Evolutionary conservation across 768 basidiomycete genomes (phyloP).

Genomic region (Chlorophyllum brunneum): DNA sequence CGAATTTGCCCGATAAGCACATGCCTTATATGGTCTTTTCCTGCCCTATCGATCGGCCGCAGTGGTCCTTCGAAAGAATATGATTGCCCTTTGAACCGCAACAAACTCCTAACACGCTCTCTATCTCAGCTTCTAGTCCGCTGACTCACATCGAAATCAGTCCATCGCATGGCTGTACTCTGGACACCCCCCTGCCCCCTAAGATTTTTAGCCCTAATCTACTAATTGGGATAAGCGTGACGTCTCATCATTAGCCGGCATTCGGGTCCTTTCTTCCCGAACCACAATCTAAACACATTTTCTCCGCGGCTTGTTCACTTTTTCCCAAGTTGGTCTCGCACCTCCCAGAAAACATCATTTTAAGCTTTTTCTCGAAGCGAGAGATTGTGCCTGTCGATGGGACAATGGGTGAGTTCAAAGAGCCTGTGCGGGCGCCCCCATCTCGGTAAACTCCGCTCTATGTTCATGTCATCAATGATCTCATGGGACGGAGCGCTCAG

Average conservation of each 20-base stretch:
- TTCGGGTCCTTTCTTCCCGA: neutral
- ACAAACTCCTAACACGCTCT: too few relatives aligned
- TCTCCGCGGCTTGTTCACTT: neutral
- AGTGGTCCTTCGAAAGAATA: neutral
- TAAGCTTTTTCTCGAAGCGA: too few relatives aligned
- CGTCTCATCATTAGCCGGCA: neutral
- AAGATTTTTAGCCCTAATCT: neutral
- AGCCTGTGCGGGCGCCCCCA: too few relatives aligned
- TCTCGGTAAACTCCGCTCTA: neutral
- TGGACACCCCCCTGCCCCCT: neutral
- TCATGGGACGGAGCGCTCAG: too few relatives aligned
- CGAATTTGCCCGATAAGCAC: conserved; percentile 32
- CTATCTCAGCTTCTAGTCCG: too few relatives aligned
- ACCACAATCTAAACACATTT: neutral
- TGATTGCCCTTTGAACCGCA: too few relatives aligned
- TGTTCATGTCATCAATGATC: neutral
- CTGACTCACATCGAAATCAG: too few relatives aligned
- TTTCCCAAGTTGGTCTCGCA: too few relatives aligned
- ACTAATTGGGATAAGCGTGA: neutral
- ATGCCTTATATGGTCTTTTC: neutral
- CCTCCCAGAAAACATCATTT: too few relatives aligned
- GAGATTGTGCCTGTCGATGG: too few relatives aligned
- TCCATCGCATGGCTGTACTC: neutral
- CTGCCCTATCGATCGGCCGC: neutral
- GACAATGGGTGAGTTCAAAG: too few relatives aligned